Evolutionary conservation across 306 rosid species (phyloP), one percentile per base, ranked within the genome.

Genomic region (Carpinus fangiana): DNA sequence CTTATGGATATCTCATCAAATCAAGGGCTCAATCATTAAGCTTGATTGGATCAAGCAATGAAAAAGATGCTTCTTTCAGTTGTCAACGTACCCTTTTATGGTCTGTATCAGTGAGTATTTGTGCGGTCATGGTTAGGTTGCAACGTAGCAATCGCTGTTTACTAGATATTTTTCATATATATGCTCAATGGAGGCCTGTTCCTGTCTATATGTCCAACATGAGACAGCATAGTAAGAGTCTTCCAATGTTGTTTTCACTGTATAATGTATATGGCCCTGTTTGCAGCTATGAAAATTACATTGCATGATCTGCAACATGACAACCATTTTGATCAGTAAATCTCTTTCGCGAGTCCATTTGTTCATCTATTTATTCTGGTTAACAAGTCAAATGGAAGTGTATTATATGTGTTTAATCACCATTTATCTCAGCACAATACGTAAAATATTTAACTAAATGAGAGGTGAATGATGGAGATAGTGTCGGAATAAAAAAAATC

Each of bases 21-120:
- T 86, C 66, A 57, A 50, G 52, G 16, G 74, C 43, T 79, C 46
- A 74, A 77, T 86, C 71, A 69, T 76, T 57, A 70, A 78, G 60
- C 68, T 77, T 69, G 72, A 69, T 76, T 76, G 64, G 47, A 75
- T 70, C 47, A 5, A 68, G 48, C 5, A 60, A 51, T 51, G 72
- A 55, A 60, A 79, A 59, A 52, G 26, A 8, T 12, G 47, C 76
- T 48, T 38, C 75, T 28, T 9, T 51, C 76, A 75, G 62, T 59
- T 81, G 55, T 47, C 74, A 14, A 52, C 45, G 45, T 41, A 5
- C 70, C 26, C 67, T 80, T 71, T 5, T 52, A 77, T 76, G 75
- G 54, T 70, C 74, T 28, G 28, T 66, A 4, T 47, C 52, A 50
- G 62, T 60, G 53, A 59, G 14, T 56, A 43, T 70, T 34, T 52